Evolutionary conservation across 441 rosid genomes (phyloP).

Genomic region (Erodium texanum): DNA sequence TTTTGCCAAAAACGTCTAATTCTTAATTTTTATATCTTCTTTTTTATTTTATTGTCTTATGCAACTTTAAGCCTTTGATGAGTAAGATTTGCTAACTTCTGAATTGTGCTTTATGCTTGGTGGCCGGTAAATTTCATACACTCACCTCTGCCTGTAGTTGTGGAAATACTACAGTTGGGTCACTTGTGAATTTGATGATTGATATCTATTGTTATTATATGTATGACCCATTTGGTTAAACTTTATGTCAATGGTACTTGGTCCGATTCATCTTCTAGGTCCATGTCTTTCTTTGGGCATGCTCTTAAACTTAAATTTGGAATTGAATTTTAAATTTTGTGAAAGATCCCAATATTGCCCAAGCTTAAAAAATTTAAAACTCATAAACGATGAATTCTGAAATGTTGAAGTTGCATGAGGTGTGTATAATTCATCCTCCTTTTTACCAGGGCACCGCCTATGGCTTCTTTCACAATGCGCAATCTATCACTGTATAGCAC

Average conservation of each 20-base stretch:
- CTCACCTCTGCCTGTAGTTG: neutral
- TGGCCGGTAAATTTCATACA: neutral
- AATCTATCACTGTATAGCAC: conserved; percentile 76
- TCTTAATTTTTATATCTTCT: neutral
- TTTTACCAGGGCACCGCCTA: conserved; percentile 69
- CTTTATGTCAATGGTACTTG: conserved; percentile 6
- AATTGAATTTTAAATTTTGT: neutral
- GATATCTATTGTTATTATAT: neutral
- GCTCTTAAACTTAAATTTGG: neutral
- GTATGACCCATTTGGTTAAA: neutral
- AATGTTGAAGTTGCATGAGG: neutral
- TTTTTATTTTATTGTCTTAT: neutral
- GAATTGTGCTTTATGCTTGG: conserved; percentile 2
- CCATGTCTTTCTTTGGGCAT: neutral
- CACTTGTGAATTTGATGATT: neutral
- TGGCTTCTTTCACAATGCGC: conserved; percentile 85
- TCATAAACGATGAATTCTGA: neutral
- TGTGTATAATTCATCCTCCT: neutral
- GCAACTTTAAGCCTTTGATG: conserved; percentile 5
- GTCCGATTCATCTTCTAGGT: neutral
- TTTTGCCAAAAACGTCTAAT: neutral
- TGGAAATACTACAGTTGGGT: conserved; percentile 2
- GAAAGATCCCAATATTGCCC: neutral
- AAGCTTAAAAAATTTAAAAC: neutral
- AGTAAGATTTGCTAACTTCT: conserved; percentile 3